A percentile compares a stretch with the other conserved stretches of the same genome.
phyloP scores from a whole-genome alignment of 1,139 yeast genomes.

The Geotrichum histeridarum region DNA sequence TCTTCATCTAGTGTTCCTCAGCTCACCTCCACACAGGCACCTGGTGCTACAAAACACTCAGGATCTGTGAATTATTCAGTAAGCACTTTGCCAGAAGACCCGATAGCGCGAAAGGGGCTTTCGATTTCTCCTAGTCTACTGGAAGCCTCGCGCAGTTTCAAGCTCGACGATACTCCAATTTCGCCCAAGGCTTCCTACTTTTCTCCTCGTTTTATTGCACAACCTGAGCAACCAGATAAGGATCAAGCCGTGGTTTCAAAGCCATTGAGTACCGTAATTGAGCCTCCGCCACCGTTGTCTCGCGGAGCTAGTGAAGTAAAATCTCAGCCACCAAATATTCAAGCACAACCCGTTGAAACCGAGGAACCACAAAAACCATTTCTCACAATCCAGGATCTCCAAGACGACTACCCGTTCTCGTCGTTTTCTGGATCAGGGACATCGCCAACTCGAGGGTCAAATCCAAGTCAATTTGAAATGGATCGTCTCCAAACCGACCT shows the following conservation, averaged over 20 bases:
- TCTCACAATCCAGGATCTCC: constrained; percentile 6
- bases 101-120: no score
- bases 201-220: constrained; percentile 1
- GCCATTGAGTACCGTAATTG: no score
- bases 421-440: constrained; percentile 16
- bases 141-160: neutral
- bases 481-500: constrained; percentile 3
- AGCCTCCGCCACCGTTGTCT: no score
- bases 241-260: no score
- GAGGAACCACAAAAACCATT: neutral
- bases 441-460: neutral
- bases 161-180: neutral
- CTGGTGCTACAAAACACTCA: no score
- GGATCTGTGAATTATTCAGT: no score
- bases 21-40: no score
- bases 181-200: constrained; percentile 11
- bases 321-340: neutral
- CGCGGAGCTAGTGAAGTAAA: no score
- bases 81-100: no score
- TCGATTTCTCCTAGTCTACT: neutral
- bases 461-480: no score
- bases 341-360: neutral
- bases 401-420: constrained; percentile 17
- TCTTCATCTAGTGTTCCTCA: no score
- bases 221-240: neutral